Conservation (phyloP, 805 yeast species). For the Starmera caribaea region DNA sequence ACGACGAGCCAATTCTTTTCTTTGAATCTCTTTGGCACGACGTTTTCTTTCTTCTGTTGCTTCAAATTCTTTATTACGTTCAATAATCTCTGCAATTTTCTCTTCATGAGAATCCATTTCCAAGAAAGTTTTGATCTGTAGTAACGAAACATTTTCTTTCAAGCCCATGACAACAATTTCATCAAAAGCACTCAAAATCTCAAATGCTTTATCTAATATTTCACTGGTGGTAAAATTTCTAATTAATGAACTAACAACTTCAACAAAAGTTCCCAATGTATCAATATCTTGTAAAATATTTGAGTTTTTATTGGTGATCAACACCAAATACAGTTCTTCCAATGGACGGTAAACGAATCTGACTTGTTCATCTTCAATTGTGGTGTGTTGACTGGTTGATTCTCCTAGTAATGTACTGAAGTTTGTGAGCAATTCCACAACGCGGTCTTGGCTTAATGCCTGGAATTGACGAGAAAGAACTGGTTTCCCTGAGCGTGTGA, state of each 20-base stretch:
- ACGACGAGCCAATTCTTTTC: constrained; percentile 61
- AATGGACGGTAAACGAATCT: constrained; percentile 94
- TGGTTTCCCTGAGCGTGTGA: constrained; percentile 90
- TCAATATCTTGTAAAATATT: constrained; percentile 92
- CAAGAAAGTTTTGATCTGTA: constrained; percentile 81
- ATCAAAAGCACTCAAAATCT: constrained; percentile 84
- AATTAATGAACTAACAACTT: constrained; percentile 67
- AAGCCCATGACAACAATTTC: constrained; percentile 87
- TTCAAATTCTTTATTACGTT: constrained; percentile 91
- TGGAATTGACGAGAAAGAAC: constrained; percentile 86
- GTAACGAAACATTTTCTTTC: constrained; percentile 72
- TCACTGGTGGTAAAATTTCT: constrained; percentile 73
- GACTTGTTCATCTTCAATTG: constrained; percentile 85
- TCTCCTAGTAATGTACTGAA: constrained; percentile 74
- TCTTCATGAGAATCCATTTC: constrained; percentile 99
- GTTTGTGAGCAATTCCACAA: constrained; percentile 74
- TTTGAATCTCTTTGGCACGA: constrained; percentile 83
- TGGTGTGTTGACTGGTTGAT: constrained; percentile 74
- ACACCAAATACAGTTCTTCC: constrained; percentile 84
- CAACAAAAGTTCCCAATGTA: constrained; percentile 78
- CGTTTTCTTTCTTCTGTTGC: constrained; percentile 96
- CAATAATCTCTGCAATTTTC: constrained; percentile 95
- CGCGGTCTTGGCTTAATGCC: constrained; percentile 75
- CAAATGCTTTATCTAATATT: constrained; percentile 77
- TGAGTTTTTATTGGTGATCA: constrained; percentile 84